Conservation (phyloP, 1,284 basidiomycete genomes). For the Rhizoctonia solani region DNA sequence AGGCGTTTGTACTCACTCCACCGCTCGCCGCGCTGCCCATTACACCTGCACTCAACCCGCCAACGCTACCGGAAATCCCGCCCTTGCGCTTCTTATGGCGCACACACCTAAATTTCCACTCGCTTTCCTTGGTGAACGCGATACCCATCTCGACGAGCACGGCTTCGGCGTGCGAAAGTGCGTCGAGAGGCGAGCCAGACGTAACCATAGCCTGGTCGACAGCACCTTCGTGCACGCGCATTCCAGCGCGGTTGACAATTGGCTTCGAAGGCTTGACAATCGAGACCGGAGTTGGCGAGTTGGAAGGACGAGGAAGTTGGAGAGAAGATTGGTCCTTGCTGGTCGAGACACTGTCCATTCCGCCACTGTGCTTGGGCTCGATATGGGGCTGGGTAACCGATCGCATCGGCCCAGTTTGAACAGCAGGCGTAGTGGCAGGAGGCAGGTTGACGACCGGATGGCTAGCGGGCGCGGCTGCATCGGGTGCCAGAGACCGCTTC, state of each 20-base stretch:
- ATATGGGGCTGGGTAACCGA: background rate
- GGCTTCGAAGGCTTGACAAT: constrained; percentile 32
- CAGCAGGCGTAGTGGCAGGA: background rate
- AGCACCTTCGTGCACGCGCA: constrained; percentile 89
- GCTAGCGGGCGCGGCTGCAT: constrained; percentile 25
- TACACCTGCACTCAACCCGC: constrained; percentile 18
- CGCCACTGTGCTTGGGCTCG: constrained; percentile 4
- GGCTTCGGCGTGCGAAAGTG: constrained; percentile 81
- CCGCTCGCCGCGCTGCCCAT: constrained; percentile 52
- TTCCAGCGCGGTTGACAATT: constrained; percentile 56
- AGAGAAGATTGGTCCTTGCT: background rate
- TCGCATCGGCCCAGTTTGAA: background rate
- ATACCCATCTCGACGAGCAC: constrained; percentile 90
- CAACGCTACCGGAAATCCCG: constrained; percentile 39
- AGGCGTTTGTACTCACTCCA: constrained; percentile 60
- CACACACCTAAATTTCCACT: constrained; percentile 85
- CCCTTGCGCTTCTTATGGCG: constrained; percentile 71
- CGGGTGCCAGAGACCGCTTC: constrained; percentile 51
- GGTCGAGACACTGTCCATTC: constrained; percentile 1
- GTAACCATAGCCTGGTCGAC: constrained; percentile 93
- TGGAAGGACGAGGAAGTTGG: background rate
- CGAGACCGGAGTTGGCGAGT: constrained; percentile 3
- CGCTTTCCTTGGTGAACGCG: constrained; percentile 82
- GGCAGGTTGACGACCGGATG: constrained; percentile 1
- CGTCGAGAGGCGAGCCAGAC: constrained; percentile 78